A percentile compares a stretch with the other conserved stretches of the same genome.
Evolutionary conservation across 2,329 filamentous ascomycete genomes (phyloP).

Genomic region (Pestalotiopsis sp.): DNA sequence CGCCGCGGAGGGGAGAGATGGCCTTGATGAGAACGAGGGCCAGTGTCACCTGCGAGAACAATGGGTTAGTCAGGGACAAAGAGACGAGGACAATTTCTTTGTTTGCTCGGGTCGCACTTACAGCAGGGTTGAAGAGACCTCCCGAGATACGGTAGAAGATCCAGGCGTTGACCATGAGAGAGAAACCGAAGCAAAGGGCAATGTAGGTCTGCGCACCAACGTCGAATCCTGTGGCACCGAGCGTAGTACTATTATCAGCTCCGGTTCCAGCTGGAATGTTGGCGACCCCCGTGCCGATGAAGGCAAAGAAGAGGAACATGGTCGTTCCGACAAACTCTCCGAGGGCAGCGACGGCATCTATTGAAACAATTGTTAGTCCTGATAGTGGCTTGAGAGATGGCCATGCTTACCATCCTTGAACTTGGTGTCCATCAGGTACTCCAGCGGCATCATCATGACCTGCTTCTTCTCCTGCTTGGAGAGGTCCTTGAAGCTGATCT

Average conservation of each 20-base stretch:
- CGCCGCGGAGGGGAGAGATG: slow-evolving; percentile 14
- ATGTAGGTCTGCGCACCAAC: slow-evolving; percentile 31
- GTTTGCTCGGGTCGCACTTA: slow-evolving; percentile 1
- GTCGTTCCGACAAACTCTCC: slow-evolving; percentile 4
- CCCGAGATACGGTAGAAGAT: slow-evolving; percentile 40
- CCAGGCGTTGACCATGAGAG: slow-evolving; percentile 40
- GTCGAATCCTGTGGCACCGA: slow-evolving; percentile 19
- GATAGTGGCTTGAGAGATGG: too few species aligned
- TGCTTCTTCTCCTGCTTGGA: background rate
- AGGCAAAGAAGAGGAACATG: slow-evolving; percentile 41
- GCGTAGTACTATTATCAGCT: slow-evolving; percentile 17
- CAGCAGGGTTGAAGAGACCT: slow-evolving; percentile 23
- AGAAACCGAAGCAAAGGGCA: slow-evolving; percentile 35
- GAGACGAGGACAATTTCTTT: background rate
- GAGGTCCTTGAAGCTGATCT: background rate
- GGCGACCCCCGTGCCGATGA: slow-evolving; percentile 41
- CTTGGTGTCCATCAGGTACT: slow-evolving; percentile 2
- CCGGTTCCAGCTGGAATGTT: slow-evolving; percentile 26
- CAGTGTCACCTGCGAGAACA: slow-evolving; percentile 16
- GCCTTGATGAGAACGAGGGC: slow-evolving; percentile 17
- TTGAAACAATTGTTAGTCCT: background rate
- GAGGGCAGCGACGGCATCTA: slow-evolving; percentile 1
- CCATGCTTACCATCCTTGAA: background rate
- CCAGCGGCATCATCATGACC: background rate
- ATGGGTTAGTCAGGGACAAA: background rate